Evolutionary conservation across 2,329 filamentous ascomycete genomes (phyloP).

Genomic region (Penicillium sp.): DNA sequence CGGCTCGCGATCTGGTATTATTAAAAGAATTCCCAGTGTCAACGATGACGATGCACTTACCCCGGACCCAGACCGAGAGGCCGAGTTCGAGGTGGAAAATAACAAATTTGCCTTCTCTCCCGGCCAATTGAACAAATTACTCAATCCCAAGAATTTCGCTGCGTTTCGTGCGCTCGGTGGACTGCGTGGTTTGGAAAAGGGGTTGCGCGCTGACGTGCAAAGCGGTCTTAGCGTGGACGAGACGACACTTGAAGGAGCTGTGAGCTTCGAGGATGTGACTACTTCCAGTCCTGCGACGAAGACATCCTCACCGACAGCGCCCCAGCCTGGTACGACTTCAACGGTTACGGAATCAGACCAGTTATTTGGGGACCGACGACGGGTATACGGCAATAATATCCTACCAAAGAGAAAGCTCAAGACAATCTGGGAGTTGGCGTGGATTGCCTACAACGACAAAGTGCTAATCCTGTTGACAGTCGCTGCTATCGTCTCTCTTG

Average conservation of each 20-base stretch:
- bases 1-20: slow-evolving; percentile 44
- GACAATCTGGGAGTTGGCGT: slow-evolving; percentile 67
- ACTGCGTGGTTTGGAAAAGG: slow-evolving; percentile 70
- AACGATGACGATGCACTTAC: slow-evolving; percentile 63
- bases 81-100: slow-evolving; percentile 65
- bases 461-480: slow-evolving; percentile 70
- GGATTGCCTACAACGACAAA: slow-evolving; percentile 83
- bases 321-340: not conserved
- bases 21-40: slow-evolving; percentile 49
- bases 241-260: slow-evolving; percentile 58
- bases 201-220: slow-evolving; percentile 64
- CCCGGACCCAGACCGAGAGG: slow-evolving; percentile 71
- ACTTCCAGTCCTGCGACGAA: slow-evolving; percentile 27
- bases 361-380: slow-evolving; percentile 63
- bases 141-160: slow-evolving; percentile 75
- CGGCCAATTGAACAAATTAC: slow-evolving; percentile 71
- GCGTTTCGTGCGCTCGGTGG: slow-evolving; percentile 77
- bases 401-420: slow-evolving; percentile 70
- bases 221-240: slow-evolving; percentile 72
- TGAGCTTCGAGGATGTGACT: slow-evolving; percentile 66
- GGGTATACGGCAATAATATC: slow-evolving; percentile 68
- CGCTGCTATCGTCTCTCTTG: slow-evolving; percentile 71
- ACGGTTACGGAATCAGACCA: slow-evolving; percentile 27
- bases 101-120: slow-evolving; percentile 73
- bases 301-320: slow-evolving; percentile 21